Percentiles rank a stretch among this genome's conserved stretches.
Conservation (phyloP, 2,329 filamentous ascomycete species). For the Pseudonectria buxi region DNA sequence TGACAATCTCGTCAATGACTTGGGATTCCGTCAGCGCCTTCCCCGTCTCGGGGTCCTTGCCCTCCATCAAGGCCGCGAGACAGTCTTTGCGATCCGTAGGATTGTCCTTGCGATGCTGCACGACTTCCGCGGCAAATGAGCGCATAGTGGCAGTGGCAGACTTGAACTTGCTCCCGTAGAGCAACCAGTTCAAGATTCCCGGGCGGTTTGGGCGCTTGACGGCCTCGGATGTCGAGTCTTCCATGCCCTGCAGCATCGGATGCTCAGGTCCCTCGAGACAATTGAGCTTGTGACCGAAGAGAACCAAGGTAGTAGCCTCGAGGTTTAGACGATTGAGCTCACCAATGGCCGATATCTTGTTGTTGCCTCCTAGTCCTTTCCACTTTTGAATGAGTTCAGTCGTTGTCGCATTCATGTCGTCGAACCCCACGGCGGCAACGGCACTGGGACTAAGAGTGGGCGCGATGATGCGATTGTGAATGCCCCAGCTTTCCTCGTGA, state of each 20-base stretch:
- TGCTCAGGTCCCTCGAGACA: constrained; percentile 39
- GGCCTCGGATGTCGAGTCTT: constrained; percentile 48
- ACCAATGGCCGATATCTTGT: constrained; percentile 37
- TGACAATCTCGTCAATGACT: constrained; percentile 62
- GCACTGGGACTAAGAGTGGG: constrained; percentile 33
- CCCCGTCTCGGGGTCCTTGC: constrained; percentile 55
- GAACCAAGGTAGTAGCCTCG: constrained; percentile 41
- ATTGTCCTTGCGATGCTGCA: constrained; percentile 47
- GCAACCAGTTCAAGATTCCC: constrained; percentile 44
- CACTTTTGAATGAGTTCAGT: constrained; percentile 45
- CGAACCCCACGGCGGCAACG: constrained; percentile 30
- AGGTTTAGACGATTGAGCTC: constrained; percentile 49
- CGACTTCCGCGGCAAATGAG: constrained; percentile 47
- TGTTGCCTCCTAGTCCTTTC: constrained; percentile 31
- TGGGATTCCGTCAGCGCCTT: constrained; percentile 50
- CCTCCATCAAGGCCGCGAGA: constrained; percentile 52
- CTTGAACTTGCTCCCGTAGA: constrained; percentile 48
- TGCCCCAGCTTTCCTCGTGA: constrained; percentile 41
- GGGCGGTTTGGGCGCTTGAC: constrained; percentile 48
- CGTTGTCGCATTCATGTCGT: constrained; percentile 42
- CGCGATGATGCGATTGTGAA: constrained; percentile 46
- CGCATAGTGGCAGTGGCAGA: constrained; percentile 48
- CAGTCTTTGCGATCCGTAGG: constrained; percentile 53
- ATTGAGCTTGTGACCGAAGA: constrained; percentile 46
- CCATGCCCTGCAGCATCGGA: constrained; percentile 46